Evolutionary conservation across 2,329 filamentous ascomycete species (phyloP).

Genomic region (Exophiala sideris): DNA sequence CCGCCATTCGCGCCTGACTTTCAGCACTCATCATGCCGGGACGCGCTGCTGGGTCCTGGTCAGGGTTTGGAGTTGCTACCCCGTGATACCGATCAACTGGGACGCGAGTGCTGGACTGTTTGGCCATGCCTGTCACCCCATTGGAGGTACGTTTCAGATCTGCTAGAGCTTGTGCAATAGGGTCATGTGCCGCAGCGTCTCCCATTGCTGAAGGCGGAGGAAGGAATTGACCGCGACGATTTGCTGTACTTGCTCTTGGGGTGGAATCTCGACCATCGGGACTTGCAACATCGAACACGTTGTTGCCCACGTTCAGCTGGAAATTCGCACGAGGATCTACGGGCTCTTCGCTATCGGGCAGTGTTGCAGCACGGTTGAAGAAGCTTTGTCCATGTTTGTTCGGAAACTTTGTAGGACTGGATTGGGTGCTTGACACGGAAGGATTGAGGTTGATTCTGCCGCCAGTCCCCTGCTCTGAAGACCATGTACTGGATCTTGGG

Average conservation of each 20-base stretch:
- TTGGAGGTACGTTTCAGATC: slow-evolving; percentile 65
- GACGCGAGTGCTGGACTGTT: slow-evolving; percentile 76
- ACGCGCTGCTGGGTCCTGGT: slow-evolving; percentile 33
- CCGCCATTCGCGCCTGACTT: slow-evolving; percentile 51
- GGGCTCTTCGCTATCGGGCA: slow-evolving; percentile 67
- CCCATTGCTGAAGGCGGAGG: slow-evolving; percentile 33
- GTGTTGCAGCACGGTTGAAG: slow-evolving; percentile 33
- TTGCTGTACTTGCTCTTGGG: slow-evolving; percentile 36
- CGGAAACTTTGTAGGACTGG: slow-evolving; percentile 44
- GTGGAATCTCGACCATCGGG: slow-evolving; percentile 60
- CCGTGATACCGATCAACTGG: slow-evolving; percentile 96
- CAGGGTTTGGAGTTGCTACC: slow-evolving; percentile 74
- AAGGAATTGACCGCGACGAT: slow-evolving; percentile 29
- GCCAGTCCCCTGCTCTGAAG: slow-evolving; percentile 32
- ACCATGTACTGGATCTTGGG: slow-evolving; percentile 55
- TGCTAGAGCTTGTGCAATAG: slow-evolving; percentile 86
- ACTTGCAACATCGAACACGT: slow-evolving; percentile 88
- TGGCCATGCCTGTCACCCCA: slow-evolving; percentile 52
- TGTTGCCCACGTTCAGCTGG: slow-evolving; percentile 90
- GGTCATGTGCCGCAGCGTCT: slow-evolving; percentile 63
- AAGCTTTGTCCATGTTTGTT: slow-evolving; percentile 30
- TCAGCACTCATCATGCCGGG: slow-evolving; percentile 26
- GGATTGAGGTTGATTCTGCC: slow-evolving; percentile 27
- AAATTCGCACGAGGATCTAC: slow-evolving; percentile 90
- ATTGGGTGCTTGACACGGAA: slow-evolving; percentile 36